These are phyloP conservation scores for Aspergillus sclerotiicarbonarius DNA, from an alignment of 495 filamentous ascomycete species.

Conservation along the genomic window DNA sequence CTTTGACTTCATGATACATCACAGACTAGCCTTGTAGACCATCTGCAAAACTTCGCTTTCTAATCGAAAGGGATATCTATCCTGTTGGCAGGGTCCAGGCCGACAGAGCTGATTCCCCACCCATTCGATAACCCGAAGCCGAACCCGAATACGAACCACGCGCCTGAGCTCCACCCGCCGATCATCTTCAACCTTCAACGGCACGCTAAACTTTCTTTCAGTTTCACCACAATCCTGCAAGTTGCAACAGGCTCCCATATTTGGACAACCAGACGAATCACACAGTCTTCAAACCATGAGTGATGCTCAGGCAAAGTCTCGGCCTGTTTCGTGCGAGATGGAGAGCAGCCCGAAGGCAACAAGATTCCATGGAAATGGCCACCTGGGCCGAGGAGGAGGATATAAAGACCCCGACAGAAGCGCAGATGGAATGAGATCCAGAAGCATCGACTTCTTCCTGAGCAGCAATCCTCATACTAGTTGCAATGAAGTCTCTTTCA, in stretches of 20 bases:
- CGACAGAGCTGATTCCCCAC: too few relatives aligned
- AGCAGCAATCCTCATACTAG: too few relatives aligned
- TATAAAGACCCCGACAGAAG: not conserved
- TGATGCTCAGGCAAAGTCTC: not conserved
- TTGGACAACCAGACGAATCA: too few relatives aligned
- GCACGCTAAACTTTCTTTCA: too few relatives aligned
- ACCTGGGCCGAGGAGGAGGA: not conserved
- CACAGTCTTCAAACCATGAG: not conserved
- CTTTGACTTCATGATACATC: too few relatives aligned
- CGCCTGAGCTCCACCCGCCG: not conserved
- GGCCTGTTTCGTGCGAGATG: not conserved
- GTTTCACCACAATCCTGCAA: too few relatives aligned
- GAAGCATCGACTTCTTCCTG: not conserved
- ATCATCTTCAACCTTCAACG: not conserved
- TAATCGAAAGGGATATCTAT: too few relatives aligned
- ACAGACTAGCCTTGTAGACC: too few relatives aligned
- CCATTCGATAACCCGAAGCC: too few relatives aligned
- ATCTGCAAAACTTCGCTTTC: too few relatives aligned
- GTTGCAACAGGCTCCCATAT: too few relatives aligned
- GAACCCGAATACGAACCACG: slow-evolving; percentile 4
- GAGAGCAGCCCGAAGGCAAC: not conserved
- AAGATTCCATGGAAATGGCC: not conserved
- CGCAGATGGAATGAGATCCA: not conserved
- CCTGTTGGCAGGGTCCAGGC: too few relatives aligned
- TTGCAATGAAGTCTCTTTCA: not conserved